Evolutionary conservation across 352 stramenopile genomes (phyloP).

Genomic region (Globisporangium cederbergense): DNA sequence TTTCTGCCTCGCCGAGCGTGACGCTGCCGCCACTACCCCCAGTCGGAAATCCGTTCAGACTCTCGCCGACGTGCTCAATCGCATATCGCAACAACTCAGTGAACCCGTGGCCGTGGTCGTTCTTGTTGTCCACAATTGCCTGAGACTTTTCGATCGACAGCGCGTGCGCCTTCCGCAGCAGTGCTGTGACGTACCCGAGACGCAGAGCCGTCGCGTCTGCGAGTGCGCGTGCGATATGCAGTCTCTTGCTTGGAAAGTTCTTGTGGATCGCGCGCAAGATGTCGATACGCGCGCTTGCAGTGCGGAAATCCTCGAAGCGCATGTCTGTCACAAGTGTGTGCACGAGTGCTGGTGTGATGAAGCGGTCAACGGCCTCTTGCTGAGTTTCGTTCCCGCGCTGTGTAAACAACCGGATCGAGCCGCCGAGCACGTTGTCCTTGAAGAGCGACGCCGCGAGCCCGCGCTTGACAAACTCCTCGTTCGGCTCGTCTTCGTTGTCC

Average conservation of each 20-base stretch:
- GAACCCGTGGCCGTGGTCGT: constrained; percentile 80
- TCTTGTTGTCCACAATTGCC: constrained; percentile 48
- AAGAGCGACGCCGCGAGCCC: constrained; percentile 73
- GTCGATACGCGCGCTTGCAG: constrained; percentile 70
- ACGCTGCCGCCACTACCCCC: constrained; percentile 15
- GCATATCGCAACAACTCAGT: constrained; percentile 79
- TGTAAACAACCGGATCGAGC: constrained; percentile 20
- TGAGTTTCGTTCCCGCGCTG: constrained; percentile 32
- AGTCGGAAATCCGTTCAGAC: constrained; percentile 27
- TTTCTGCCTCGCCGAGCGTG: constrained; percentile 28
- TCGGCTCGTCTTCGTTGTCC: constrained; percentile 69
- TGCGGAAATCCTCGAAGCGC: constrained; percentile 86
- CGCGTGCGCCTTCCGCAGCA: constrained; percentile 38
- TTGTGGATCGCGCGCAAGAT: constrained; percentile 86
- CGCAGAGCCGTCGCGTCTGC: constrained; percentile 67
- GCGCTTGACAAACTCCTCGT: constrained; percentile 84
- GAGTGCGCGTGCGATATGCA: constrained; percentile 68
- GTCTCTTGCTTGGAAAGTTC: constrained; percentile 61
- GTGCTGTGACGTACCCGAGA: constrained; percentile 59
- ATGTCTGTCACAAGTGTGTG: constrained; percentile 77
- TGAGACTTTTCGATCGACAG: constrained; percentile 61
- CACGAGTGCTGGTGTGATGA: constrained; percentile 72
- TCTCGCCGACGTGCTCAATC: constrained; percentile 76
- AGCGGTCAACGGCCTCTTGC: constrained; percentile 54
- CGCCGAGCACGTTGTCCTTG: constrained; percentile 49